Evolutionary conservation across 164 flowering plant genomes (phyloP), one percentile per base, ranked within the genome.

Genomic region (Hamamelis virginiana): DNA sequence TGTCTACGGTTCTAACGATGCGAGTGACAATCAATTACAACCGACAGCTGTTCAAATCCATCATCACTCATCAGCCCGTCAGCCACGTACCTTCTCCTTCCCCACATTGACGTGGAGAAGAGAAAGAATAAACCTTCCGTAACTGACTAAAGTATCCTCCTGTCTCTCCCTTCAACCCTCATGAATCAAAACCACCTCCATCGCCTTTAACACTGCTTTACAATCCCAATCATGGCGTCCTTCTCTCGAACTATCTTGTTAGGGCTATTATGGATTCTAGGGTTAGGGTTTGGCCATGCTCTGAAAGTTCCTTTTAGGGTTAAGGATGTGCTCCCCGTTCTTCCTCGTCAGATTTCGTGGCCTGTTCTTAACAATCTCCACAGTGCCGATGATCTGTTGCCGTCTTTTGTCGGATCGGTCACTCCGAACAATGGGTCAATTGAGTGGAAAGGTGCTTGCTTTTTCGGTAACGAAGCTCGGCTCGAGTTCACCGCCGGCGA

Each of bases 391-490:
- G 98, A 92, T 80, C 80, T 96, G 77, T 53, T 93, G 78, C 99
- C 99, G 14, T 60, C 77, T 48, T 96, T 79, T 67, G 88, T 96
- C 18, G 99, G 96, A 1, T 83, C 98, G 8, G 87, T 93, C 52
- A 23, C 88, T n/a, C 97, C 98, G 0, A 45, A 67, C 38, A 89
- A 84, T 69, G 89, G 85, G 1, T 70, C 92, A 0, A 69, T 88
- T 64, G 51, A 69, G 69, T 96, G 99, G 99, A 87, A 91, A 70
- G 99, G 99, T 1, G 84, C 99, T 62, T 96, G 99, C 83, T 96
- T 96, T 76, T 65, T 45, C 44, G 91, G 78, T 6, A 96, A 89
- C 67, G 79, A 85, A 66, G 99, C 97, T 50, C 76, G 71, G 56
- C 77, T 96, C 27, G 89, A 90, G 78, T 82, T 95, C 69, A 88